A percentile compares a stretch with the other conserved stretches of the same genome.
Evolutionary conservation across 306 rosid species (phyloP).

Genomic region (Cucumis sativus): Cucumber_9930_V3 NC_026658.2:22772001-22772500

Average conservation of each 20-base stretch:
- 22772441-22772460: constrained; percentile 61
- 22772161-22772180: background rate
- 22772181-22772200: background rate
- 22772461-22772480: constrained; percentile 72
- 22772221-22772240: background rate
- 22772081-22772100: constrained; percentile 25
- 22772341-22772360: background rate
- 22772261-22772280: background rate
- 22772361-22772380: background rate
- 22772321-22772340: background rate
- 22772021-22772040: constrained; percentile 56
- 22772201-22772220: background rate
- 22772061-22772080: constrained; percentile 32
- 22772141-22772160: constrained; percentile 43
- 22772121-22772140: constrained; percentile 38
- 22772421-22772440: constrained; percentile 40
- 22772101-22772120: constrained; percentile 26
- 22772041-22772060: constrained; percentile 59
- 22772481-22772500: constrained; percentile 78
- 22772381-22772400: too few species aligned
- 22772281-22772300: background rate
- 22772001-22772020: constrained; percentile 18
- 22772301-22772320: background rate
- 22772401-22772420: constrained; percentile 12
- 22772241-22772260: background rate